phyloP scores from a whole-genome alignment of 768 basidiomycete species.

The Steccherinum ochraceum region DNA sequence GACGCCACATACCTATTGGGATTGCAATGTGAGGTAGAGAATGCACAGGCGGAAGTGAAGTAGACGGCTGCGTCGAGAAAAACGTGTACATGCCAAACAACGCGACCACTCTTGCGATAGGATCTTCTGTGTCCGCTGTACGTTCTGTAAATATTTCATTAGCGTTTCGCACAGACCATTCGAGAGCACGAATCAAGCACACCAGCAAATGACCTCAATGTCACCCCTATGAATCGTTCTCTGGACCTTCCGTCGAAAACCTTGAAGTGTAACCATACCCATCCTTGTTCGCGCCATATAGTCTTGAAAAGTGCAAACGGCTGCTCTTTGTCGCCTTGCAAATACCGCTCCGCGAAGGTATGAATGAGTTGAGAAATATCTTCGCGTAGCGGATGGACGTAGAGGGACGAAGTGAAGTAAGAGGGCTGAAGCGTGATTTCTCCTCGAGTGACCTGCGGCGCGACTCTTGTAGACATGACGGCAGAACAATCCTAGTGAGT shows the following conservation, averaged over 20 bases:
- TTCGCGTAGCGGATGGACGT: slow-evolving; percentile 54
- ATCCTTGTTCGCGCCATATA: slow-evolving; percentile 61
- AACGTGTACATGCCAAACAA: slow-evolving; percentile 70
- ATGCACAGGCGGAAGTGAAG: slow-evolving; percentile 45
- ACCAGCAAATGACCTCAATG: slow-evolving; percentile 66
- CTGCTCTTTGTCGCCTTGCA: slow-evolving; percentile 15
- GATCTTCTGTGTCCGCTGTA: slow-evolving; percentile 40
- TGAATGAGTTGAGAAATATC: slow-evolving; percentile 53
- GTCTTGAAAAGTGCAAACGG: slow-evolving; percentile 71
- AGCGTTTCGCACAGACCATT: not conserved
- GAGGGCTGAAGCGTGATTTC: slow-evolving; percentile 61
- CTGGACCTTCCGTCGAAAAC: slow-evolving; percentile 64
- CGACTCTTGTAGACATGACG: slow-evolving; percentile 38
- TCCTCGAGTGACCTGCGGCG: slow-evolving; percentile 54
- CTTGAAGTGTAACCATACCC: slow-evolving; percentile 73
- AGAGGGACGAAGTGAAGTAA: slow-evolving; percentile 76
- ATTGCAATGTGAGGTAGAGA: slow-evolving; percentile 50
- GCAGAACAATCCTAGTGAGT: too few relatives aligned
- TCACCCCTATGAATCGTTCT: slow-evolving; percentile 52
- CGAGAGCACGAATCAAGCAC: slow-evolving; percentile 14
- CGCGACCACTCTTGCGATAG: slow-evolving; percentile 50
- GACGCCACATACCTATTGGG: slow-evolving; percentile 43
- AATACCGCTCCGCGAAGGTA: slow-evolving; percentile 47
- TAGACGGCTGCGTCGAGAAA: slow-evolving; percentile 58
- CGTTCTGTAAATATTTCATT: slow-evolving; percentile 37